phyloP scores from a whole-genome alignment of 1,139 yeast species.

The Citeromyces siamensis region DNA sequence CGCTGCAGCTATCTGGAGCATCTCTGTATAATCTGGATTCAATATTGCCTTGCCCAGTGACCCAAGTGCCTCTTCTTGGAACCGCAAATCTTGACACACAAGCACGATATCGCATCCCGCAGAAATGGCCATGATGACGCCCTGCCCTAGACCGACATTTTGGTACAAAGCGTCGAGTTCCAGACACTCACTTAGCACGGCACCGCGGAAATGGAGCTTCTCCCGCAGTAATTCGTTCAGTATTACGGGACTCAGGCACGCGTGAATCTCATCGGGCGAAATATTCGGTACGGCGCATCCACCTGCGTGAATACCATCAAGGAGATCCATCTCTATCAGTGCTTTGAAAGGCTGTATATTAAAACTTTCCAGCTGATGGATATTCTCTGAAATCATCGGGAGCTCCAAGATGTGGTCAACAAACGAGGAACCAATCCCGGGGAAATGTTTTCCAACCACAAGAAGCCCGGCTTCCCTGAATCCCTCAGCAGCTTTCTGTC shows the following conservation, averaged over 20 bases:
- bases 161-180: constrained; percentile 57
- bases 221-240: constrained; percentile 39
- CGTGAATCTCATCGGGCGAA: constrained; percentile 50
- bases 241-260: constrained; percentile 48
- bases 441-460: constrained; percentile 54
- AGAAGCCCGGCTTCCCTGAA: constrained; percentile 42
- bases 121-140: constrained; percentile 42
- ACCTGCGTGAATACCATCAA: constrained; percentile 51
- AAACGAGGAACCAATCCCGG: constrained; percentile 54
- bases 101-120: constrained; percentile 60
- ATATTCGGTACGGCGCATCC: constrained; percentile 61
- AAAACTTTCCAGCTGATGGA: constrained; percentile 38
- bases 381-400: constrained; percentile 47
- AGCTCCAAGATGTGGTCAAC: constrained; percentile 46
- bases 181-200: constrained; percentile 52
- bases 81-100: constrained; percentile 45
- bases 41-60: constrained; percentile 40
- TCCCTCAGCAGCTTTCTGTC: constrained; percentile 42
- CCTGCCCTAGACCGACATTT: constrained; percentile 55
- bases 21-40: constrained; percentile 35
- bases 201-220: constrained; percentile 43
- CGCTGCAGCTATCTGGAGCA: constrained; percentile 26
- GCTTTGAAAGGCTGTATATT: constrained; percentile 41
- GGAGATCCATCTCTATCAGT: constrained; percentile 28
- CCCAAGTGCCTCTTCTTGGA: constrained; percentile 48